These are phyloP conservation scores for Maudiozyma serrabonitensis DNA, from an alignment of 805 yeast genomes.

Conservation along the genomic window DNA sequence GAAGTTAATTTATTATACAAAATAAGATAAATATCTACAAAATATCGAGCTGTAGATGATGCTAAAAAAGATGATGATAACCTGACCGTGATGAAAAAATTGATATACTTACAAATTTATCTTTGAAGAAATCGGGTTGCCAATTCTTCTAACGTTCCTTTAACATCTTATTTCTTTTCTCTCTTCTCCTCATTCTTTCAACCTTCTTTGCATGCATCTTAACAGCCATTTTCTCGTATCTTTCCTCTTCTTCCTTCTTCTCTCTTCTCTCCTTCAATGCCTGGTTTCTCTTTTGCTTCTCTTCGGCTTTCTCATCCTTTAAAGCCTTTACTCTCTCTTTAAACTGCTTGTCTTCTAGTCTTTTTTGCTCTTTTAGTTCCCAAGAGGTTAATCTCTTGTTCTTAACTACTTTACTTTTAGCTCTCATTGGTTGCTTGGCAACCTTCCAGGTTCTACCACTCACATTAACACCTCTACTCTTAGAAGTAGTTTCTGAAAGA, in stretches of 20 bases:
- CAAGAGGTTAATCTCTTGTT: slow-evolving; percentile 40
- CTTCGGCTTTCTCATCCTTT: slow-evolving; percentile 67
- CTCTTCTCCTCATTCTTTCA: slow-evolving; percentile 81
- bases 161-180: slow-evolving; percentile 88
- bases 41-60: too few relatives aligned
- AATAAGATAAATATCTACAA: neutral
- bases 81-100: too few relatives aligned
- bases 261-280: slow-evolving; percentile 65
- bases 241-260: slow-evolving; percentile 78
- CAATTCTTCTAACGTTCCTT: slow-evolving; percentile 57
- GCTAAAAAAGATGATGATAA: too few relatives aligned
- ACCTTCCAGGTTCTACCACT: slow-evolving; percentile 69
- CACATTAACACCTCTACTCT: slow-evolving; percentile 39
- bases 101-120: too few relatives aligned
- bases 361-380: slow-evolving; percentile 57
- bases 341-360: slow-evolving; percentile 53
- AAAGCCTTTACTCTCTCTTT: slow-evolving; percentile 62
- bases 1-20: neutral
- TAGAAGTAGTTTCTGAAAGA: slow-evolving; percentile 3
- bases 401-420: slow-evolving; percentile 48
- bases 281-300: slow-evolving; percentile 42
- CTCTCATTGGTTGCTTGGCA: slow-evolving; percentile 57
- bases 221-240: slow-evolving; percentile 71
- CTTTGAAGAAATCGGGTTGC: too few relatives aligned
- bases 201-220: slow-evolving; percentile 89